Percentiles rank a stretch among this genome's conserved stretches.
phyloP scores from a whole-genome alignment of 306 rosid species.

The Echinosophora koreensis region DNA sequence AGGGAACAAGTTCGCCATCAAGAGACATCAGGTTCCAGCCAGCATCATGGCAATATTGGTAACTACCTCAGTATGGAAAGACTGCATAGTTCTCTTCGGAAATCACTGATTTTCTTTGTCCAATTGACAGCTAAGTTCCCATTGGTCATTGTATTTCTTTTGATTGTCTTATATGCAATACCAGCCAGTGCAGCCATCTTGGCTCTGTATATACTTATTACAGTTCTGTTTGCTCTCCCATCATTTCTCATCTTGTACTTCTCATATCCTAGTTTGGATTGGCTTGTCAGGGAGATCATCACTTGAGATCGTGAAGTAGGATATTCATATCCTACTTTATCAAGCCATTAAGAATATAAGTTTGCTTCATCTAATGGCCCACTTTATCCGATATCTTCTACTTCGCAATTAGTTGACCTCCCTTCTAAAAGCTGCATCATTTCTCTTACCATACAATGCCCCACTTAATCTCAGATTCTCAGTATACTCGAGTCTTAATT shows the following conservation, averaged over 20 bases:
- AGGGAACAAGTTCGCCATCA: conserved; percentile 68
- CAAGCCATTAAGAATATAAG: conserved; percentile 46
- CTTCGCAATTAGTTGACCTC: conserved; percentile 49
- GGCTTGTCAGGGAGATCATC: conserved; percentile 92
- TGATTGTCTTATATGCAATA: conserved; percentile 84
- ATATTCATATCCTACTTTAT: conserved; percentile 39
- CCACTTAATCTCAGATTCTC: conserved; percentile 16
- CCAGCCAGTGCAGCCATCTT: conserved; percentile 94
- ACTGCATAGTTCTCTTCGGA: conserved; percentile 64
- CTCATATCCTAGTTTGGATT: conserved; percentile 96
- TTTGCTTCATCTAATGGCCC: conserved; percentile 45
- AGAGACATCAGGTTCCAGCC: conserved; percentile 55
- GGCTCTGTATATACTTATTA: conserved; percentile 84
- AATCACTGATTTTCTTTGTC: conserved; percentile 76
- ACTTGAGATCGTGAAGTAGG: conserved; percentile 54
- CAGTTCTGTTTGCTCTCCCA: conserved; percentile 88
- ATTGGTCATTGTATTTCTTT: conserved; percentile 80
- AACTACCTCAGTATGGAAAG: conserved; percentile 65
- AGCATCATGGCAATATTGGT: conserved; percentile 44
- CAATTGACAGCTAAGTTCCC: conserved; percentile 96
- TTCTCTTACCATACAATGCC: conserved; percentile 37
- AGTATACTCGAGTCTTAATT: conserved; percentile 33
- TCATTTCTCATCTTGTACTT: conserved; percentile 92
- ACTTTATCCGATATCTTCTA: conserved; percentile 39
- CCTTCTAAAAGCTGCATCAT: conserved; percentile 38